These are phyloP conservation scores for Rhodotorula sphaerocarpa DNA, from an alignment of 768 basidiomycete species.

Conservation along the genomic window DNA sequence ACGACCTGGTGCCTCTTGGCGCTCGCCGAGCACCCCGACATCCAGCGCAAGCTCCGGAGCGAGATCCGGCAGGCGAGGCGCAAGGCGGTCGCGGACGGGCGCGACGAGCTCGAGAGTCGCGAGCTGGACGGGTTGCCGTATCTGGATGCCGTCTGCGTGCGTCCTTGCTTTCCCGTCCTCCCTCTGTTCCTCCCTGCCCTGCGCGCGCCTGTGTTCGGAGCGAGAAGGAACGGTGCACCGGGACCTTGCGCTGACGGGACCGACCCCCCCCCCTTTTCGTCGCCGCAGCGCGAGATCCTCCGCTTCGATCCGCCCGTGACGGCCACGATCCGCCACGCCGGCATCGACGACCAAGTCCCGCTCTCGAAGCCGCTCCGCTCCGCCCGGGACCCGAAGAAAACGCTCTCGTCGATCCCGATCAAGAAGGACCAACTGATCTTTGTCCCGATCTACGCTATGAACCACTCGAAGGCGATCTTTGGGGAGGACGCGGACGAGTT, in stretches of 20 bases:
- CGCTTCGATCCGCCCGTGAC: constrained; percentile 74
- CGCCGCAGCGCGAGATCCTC: constrained; percentile 54
- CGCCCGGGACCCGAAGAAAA: background rate
- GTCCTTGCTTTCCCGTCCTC: background rate
- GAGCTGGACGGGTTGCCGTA: constrained; percentile 31
- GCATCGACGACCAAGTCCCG: constrained; percentile 68
- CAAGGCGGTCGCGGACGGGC: constrained; percentile 4
- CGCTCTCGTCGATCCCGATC: constrained; percentile 42
- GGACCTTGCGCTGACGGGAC: too few relatives aligned
- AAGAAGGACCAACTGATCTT: constrained; percentile 54
- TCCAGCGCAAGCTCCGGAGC: constrained; percentile 6
- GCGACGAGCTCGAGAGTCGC: constrained; percentile 29
- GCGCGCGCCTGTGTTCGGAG: background rate
- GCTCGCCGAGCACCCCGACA: background rate
- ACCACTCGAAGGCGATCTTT: constrained; percentile 54
- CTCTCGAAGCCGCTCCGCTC: constrained; percentile 43
- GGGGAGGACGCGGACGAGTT: constrained; percentile 60
- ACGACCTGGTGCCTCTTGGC: constrained; percentile 16
- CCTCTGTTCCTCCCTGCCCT: background rate
- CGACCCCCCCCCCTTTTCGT: too few relatives aligned
- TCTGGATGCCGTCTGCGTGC: constrained; percentile 33
- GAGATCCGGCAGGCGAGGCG: constrained; percentile 16
- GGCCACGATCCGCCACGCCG: constrained; percentile 67
- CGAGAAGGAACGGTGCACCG: too few relatives aligned
- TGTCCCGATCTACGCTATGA: constrained; percentile 56